A percentile compares a stretch with the other conserved stretches of the same genome.
Conservation (phyloP, 768 basidiomycete species). For the Harrya chromipes region DNA sequence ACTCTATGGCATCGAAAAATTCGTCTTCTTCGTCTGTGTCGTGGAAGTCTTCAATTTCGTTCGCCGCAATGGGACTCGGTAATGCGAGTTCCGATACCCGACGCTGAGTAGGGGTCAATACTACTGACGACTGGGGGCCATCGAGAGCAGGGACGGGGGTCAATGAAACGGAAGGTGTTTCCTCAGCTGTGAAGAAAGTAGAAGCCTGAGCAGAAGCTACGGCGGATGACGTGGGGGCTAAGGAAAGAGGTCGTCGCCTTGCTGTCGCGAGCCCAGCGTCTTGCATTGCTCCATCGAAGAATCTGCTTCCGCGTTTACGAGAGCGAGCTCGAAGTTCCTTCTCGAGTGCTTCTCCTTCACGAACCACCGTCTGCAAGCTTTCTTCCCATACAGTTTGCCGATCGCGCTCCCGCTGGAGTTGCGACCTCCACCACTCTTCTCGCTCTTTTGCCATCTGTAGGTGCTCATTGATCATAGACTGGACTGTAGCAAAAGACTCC, state of each 20-base stretch:
- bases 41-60: conserved; percentile 33
- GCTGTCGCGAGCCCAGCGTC: conserved; percentile 18
- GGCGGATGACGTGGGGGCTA: conserved; percentile 3
- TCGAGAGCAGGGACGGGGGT: background rate
- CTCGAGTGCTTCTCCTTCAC: conserved; percentile 83
- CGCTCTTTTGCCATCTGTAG: conserved; percentile 66
- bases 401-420: conserved; percentile 61
- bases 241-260: conserved; percentile 22
- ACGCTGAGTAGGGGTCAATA: conserved; percentile 24
- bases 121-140: conserved; percentile 7
- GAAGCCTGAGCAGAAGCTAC: conserved; percentile 17
- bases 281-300: conserved; percentile 40
- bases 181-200: conserved; percentile 22
- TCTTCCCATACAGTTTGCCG: conserved; percentile 83
- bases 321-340: conserved; percentile 65
- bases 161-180: conserved; percentile 17
- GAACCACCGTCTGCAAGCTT: conserved; percentile 80
- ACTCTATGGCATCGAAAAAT: conserved; percentile 96
- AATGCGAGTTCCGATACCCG: conserved; percentile 12
- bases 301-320: conserved; percentile 55
- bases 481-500: conserved; percentile 56
- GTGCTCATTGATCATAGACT: conserved; percentile 63
- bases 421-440: conserved; percentile 75
- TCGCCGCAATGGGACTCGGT: conserved; percentile 14
- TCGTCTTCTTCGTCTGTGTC: conserved; percentile 89